These are phyloP conservation scores for Dendrobium nobile DNA, from an alignment of 106 monocot genomes.

Conservation along the genomic window DNA sequence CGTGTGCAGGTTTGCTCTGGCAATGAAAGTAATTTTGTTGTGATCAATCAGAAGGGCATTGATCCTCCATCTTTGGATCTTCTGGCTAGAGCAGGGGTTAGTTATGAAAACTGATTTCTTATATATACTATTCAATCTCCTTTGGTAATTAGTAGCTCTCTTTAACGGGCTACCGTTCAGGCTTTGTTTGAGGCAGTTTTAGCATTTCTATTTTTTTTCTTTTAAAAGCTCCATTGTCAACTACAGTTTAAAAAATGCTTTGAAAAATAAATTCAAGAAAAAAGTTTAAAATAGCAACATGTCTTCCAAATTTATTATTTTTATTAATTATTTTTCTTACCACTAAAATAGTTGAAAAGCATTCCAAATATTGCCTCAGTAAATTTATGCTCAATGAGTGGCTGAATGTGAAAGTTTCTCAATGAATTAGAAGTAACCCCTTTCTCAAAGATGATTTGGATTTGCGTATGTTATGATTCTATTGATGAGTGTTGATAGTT, in stretches of 20 bases:
- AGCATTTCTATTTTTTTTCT: too few relatives aligned
- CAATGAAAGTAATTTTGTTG: conserved; percentile 81
- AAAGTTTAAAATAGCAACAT: too few relatives aligned
- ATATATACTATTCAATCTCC: neutral
- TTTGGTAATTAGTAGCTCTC: neutral
- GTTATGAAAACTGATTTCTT: conserved; percentile 10
- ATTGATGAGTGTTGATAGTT: neutral
- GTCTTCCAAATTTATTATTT: too few relatives aligned
- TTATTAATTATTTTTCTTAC: too few relatives aligned
- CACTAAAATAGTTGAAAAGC: too few relatives aligned
- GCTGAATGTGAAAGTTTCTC: neutral
- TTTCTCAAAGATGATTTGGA: neutral
- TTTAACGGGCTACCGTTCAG: too few relatives aligned
- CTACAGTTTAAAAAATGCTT: too few relatives aligned
- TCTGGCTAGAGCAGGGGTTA: conserved; percentile 90
- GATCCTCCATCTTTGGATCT: conserved; percentile 97
- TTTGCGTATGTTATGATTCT: neutral
- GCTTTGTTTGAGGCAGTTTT: too few relatives aligned
- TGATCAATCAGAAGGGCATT: conserved; percentile 99
- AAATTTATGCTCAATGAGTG: neutral
- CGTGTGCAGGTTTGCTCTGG: conserved; percentile 62
- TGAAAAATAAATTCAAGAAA: too few relatives aligned
- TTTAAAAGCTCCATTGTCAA: too few relatives aligned
- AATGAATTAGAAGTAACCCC: neutral
- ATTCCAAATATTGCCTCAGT: neutral